Evolutionary conservation across 805 yeast species (phyloP), one percentile per base, ranked within the genome.

Genomic region (Zygoascus ofunaensis): DNA sequence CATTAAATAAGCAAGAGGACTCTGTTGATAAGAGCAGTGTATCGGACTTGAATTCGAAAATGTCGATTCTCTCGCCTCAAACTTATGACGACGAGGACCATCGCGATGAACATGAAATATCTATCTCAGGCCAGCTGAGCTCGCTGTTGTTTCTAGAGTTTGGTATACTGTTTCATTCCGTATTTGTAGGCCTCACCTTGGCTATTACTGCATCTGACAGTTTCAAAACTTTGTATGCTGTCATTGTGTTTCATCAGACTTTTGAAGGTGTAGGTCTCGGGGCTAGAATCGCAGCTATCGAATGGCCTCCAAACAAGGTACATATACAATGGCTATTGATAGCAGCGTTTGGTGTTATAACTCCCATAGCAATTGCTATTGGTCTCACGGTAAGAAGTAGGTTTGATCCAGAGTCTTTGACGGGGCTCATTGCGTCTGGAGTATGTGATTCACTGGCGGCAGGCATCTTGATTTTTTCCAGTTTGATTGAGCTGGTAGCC

Each of bases 261-360:
- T 85, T 85, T 57, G 95, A 85, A 65, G 95, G 94, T 41, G 69
- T 86, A 40, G 95, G 94, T 47, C 68, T 86, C 51, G 94, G 94
- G 20, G 73, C 90, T 5, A 75, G 94, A 61, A 69, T 82, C 32
- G 82, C 87, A 62, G 77, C 70, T 19, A 73, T 77, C 10, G 65
- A 69, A 2, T 80, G 80, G 76, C 81, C 82, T 4, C 46, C 50
- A 22, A 19, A 48, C 14, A 65, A 60, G 50, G 58, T 64, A 44
- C 18, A 17, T 18, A 17, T 20, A 7, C 17, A 22, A n/a, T 71
- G 72, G 68, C 60, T 73, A 19, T 59, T 77, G 46, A 73, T 74
- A 33, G n/a, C 68, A 30, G 77, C 66, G 5, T 80, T 73, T 54
- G 70, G 76, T 1, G 37, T 82, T 4, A 70, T 81, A 12, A 80